Percentiles rank a stretch among this genome's conserved stretches.
phyloP scores from a whole-genome alignment of 2,329 filamentous ascomycete genomes.

The Acrocalymma vagum region DNA sequence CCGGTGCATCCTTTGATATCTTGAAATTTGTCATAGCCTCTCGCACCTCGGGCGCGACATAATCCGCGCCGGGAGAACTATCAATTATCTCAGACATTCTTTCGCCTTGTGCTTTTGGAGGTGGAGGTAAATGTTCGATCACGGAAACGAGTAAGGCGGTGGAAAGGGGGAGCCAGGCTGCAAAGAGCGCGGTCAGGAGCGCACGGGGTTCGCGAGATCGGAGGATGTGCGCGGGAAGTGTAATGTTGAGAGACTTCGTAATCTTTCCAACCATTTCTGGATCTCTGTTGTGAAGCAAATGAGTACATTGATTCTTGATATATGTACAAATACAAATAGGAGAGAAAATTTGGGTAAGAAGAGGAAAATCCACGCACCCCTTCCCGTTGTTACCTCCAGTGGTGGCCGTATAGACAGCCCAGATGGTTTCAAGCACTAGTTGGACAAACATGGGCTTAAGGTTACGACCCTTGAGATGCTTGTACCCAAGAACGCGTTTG shows the following conservation, averaged over 20 bases:
- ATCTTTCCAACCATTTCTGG: conserved; percentile 88
- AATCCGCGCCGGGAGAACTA: conserved; percentile 77
- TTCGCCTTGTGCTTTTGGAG: conserved; percentile 78
- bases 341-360: conserved; percentile 41
- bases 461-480: conserved; percentile 90
- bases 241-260: conserved; percentile 87
- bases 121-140: conserved; percentile 89
- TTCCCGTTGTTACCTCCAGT: conserved; percentile 82
- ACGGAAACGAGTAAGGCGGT: conserved; percentile 93
- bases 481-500: conserved; percentile 87
- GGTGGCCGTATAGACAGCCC: conserved; percentile 94
- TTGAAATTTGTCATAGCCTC: conserved; percentile 87
- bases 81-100: conserved; percentile 82
- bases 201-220: conserved; percentile 85
- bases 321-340: conserved; percentile 41
- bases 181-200: conserved; percentile 85
- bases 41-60: conserved; percentile 73
- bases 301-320: conserved; percentile 49
- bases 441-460: conserved; percentile 98
- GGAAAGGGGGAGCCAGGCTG: conserved; percentile 89
- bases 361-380: conserved; percentile 68
- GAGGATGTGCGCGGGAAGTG: conserved; percentile 82
- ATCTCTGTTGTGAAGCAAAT: conserved; percentile 65
- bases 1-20: conserved; percentile 72
- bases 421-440: conserved; percentile 92